These are phyloP conservation scores for Thalassiosira livingstoniorum DNA, from an alignment of 352 stramenopile genomes.

Conservation along the genomic window DNA sequence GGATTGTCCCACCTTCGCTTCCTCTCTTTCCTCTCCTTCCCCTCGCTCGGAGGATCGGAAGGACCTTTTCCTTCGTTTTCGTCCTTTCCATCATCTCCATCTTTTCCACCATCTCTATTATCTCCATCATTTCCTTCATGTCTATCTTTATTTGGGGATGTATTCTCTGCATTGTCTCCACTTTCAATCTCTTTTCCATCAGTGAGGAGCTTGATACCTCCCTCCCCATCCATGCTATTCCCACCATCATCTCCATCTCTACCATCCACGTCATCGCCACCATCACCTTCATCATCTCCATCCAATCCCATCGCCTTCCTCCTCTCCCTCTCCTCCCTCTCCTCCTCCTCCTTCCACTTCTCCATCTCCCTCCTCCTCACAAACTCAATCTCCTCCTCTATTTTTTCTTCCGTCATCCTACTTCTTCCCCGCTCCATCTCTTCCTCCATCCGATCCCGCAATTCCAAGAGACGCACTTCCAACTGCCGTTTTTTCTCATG, in stretches of 20 bases:
- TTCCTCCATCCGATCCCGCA: constrained; percentile 78
- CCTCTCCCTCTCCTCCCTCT: constrained; percentile 14
- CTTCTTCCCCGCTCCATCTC: too few species aligned
- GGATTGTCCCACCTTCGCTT: constrained; percentile 1
- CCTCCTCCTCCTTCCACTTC: constrained; percentile 22
- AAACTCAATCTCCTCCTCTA: constrained; percentile 67
- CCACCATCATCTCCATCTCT: not conserved
- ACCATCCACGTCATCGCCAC: constrained; percentile 12
- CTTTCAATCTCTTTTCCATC: too few species aligned
- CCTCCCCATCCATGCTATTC: too few species aligned
- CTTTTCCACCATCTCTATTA: not conserved
- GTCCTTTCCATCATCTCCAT: not conserved
- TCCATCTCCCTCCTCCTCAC: constrained; percentile 62
- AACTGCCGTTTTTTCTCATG: constrained; percentile 75
- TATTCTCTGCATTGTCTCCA: too few species aligned
- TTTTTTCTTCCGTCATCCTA: constrained; percentile 64
- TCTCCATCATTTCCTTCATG: too few species aligned
- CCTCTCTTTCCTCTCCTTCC: not conserved
- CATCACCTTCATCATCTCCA: constrained; percentile 18
- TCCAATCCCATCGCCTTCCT: not conserved
- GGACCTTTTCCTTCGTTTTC: not conserved
- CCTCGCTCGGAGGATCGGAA: not conserved
- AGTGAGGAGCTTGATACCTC: too few species aligned
- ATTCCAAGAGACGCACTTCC: constrained; percentile 78
- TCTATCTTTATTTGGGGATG: too few species aligned